These are phyloP conservation scores for Fusarium sp. DNA, from an alignment of 2,329 filamentous ascomycete genomes.

Conservation along the genomic window DNA sequence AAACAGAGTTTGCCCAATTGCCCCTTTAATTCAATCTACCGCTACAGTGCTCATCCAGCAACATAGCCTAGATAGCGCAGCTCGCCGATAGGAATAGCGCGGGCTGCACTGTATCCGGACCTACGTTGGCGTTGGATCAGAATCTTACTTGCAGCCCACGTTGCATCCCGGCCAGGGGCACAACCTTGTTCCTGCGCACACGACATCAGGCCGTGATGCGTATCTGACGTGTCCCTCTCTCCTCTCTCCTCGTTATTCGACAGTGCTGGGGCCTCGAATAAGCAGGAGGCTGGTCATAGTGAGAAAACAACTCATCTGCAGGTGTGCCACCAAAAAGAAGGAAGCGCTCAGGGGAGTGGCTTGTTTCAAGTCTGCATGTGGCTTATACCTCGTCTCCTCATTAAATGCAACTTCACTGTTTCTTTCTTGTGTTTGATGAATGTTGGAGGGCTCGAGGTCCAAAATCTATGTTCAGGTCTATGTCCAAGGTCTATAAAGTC, in stretches of 20 bases:
- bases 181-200: slow-evolving; percentile 23
- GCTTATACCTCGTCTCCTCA: slow-evolving; percentile 7
- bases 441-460: slow-evolving; percentile 1
- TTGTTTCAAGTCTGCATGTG: slow-evolving; percentile 29
- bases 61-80: not conserved
- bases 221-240: slow-evolving; percentile 34
- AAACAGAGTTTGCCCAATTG: not conserved
- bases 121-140: not conserved
- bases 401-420: not conserved
- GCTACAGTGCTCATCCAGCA: not conserved
- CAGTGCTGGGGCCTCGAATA: not conserved
- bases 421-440: not conserved
- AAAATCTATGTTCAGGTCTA: slow-evolving; percentile 29
- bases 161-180: slow-evolving; percentile 26
- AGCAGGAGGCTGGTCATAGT: not conserved
- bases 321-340: slow-evolving; percentile 1
- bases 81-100: not conserved
- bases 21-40: not conserved
- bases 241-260: not conserved
- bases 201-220: slow-evolving; percentile 23
- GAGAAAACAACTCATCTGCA: not conserved
- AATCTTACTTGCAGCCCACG: not conserved
- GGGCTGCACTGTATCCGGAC: not conserved
- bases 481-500: slow-evolving; percentile 22
- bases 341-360: not conserved